Conservation (phyloP, 2,329 filamentous ascomycete genomes). For the Colletotrichum truncatum region DNA sequence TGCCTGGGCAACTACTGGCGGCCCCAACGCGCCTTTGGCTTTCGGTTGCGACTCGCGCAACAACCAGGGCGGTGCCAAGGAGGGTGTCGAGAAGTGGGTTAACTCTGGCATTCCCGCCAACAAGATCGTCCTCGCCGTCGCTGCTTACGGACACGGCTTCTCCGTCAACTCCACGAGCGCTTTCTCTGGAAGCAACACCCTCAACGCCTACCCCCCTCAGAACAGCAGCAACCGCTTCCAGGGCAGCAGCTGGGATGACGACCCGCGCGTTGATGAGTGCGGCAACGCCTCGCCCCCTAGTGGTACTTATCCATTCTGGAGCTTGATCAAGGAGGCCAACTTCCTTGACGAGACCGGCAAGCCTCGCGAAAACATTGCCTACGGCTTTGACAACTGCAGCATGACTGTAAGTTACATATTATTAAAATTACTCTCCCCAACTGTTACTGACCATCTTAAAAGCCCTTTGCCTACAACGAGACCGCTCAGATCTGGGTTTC, state of each 20-base stretch:
- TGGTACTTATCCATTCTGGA: constrained; percentile 24
- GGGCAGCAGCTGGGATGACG: constrained; percentile 29
- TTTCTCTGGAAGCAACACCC: constrained; percentile 8
- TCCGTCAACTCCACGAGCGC: constrained; percentile 27
- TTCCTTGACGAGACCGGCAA: constrained; percentile 26
- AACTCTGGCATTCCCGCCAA: constrained; percentile 15
- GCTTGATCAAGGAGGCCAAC: constrained; percentile 17
- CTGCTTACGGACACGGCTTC: constrained; percentile 28
- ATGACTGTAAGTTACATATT: constrained; percentile 13
- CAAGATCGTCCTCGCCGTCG: constrained; percentile 25
- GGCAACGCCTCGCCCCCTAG: constrained; percentile 18
- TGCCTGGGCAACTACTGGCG: constrained; percentile 20
- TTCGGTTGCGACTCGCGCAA: constrained; percentile 19
- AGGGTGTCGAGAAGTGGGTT: constrained; percentile 26
- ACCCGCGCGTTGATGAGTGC: constrained; percentile 24
- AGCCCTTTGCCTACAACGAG: constrained; percentile 24
- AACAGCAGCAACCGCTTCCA: constrained; percentile 28
- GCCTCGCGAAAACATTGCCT: constrained; percentile 2
- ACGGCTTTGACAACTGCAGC: constrained; percentile 26
- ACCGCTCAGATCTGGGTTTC: constrained; percentile 23
- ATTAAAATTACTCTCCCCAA: no score
- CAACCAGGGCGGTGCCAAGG: constrained; percentile 27
- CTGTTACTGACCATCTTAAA: neutral
- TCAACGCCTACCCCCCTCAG: constrained; percentile 23
- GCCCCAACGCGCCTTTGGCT: constrained; percentile 21